phyloP scores from a whole-genome alignment of 495 filamentous ascomycete species.

The Xylaria flabelliformis region DNA sequence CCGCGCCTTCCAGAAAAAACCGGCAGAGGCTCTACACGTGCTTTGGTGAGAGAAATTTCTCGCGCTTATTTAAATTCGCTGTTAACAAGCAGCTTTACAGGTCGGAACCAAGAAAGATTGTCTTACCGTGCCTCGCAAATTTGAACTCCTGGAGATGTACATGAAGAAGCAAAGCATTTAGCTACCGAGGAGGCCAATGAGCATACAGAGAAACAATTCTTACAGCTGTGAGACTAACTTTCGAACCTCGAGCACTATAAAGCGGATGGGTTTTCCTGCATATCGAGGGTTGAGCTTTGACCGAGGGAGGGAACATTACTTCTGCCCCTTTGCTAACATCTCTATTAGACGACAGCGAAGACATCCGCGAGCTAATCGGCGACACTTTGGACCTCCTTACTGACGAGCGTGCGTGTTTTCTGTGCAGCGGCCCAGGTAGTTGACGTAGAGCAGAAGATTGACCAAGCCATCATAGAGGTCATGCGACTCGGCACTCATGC shows the following conservation, averaged over 20 bases:
- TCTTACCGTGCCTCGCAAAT: too few species aligned
- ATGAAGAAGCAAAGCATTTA: slow-evolving; percentile 4
- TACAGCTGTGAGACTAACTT: not conserved
- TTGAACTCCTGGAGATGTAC: too few species aligned
- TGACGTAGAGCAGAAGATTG: slow-evolving; percentile 18
- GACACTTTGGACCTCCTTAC: slow-evolving; percentile 3
- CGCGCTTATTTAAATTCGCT: not conserved
- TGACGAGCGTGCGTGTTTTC: slow-evolving; percentile 19
- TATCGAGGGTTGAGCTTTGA: not conserved
- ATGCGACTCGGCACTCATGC: slow-evolving; percentile 16
- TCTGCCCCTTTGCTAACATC: not conserved
- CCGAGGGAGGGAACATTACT: not conserved
- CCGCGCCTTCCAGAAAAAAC: slow-evolving; percentile 14
- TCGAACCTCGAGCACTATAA: slow-evolving; percentile 6
- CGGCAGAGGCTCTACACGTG: slow-evolving; percentile 13
- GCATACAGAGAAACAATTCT: not conserved
- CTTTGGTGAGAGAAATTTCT: not conserved
- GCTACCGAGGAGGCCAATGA: slow-evolving; percentile 8
- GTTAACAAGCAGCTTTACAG: not conserved
- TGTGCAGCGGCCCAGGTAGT: slow-evolving; percentile 17
- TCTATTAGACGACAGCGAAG: not conserved
- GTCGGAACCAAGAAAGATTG: not conserved
- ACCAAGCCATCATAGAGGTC: slow-evolving; percentile 17
- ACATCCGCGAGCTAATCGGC: slow-evolving; percentile 4
- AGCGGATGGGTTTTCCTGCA: not conserved